phyloP scores from a whole-genome alignment of 2,329 filamentous ascomycete species.

The Atkinsonella texensis region DNA sequence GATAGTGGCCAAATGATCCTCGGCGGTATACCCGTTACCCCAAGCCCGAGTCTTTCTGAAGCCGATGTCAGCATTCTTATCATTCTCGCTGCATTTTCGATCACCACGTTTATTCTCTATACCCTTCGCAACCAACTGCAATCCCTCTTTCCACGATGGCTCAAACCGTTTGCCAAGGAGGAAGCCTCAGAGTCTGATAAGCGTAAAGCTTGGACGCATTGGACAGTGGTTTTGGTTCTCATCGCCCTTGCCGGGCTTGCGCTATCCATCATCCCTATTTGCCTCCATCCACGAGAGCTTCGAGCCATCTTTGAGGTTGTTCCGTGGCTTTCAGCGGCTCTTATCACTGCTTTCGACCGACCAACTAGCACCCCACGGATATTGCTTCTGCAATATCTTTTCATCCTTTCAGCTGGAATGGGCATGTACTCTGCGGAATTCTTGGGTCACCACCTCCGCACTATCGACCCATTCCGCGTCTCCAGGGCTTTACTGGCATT shows the following conservation, averaged over 20 bases:
- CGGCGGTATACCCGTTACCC: neutral
- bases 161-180: constrained; percentile 32
- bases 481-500: constrained; percentile 13
- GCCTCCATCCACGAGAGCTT: constrained; percentile 16
- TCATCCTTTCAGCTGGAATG: constrained; percentile 21
- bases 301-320: constrained; percentile 21
- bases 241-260: constrained; percentile 23
- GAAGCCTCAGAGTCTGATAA: constrained; percentile 12
- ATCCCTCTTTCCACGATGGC: constrained; percentile 26
- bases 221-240: constrained; percentile 24
- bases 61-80: constrained; percentile 12
- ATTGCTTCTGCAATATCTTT: constrained; percentile 26
- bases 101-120: constrained; percentile 19
- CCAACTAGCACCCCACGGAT: constrained; percentile 30
- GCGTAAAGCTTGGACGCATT: constrained; percentile 24
- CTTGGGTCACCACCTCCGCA: constrained; percentile 12
- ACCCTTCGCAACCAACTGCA: constrained; percentile 14
- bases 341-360: constrained; percentile 26
- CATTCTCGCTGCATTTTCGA: constrained; percentile 13
- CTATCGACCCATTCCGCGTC: constrained; percentile 14
- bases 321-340: constrained; percentile 26
- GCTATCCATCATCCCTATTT: constrained; percentile 18
- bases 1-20: neutral
- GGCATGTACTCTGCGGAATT: constrained; percentile 19
- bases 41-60: neutral